phyloP scores from a whole-genome alignment of 768 basidiomycete species.

The Exsudoporus frostii region DNA sequence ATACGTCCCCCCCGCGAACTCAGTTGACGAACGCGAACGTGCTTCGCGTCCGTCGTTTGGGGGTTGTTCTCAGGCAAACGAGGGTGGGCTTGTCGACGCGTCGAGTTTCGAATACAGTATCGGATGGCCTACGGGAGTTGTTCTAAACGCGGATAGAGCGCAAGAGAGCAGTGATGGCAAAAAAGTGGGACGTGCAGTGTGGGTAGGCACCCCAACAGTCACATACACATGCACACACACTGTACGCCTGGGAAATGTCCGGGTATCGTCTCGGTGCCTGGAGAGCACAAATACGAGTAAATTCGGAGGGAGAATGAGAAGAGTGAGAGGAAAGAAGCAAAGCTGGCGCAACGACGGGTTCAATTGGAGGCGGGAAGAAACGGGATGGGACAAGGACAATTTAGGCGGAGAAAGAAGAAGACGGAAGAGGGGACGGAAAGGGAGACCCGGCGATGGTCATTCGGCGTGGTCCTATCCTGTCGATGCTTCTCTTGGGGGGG shows the following conservation, averaged over 20 bases:
- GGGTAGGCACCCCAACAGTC: neutral
- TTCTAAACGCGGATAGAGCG: neutral
- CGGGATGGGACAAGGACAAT: neutral
- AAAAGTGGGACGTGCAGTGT: neutral
- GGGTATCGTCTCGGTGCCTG: constrained; percentile 17
- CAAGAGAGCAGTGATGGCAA: neutral
- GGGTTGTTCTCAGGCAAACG: neutral
- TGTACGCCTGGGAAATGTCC: constrained; percentile 2
- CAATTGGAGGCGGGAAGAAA: constrained; percentile 1
- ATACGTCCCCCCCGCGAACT: neutral
- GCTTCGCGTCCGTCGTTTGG: neutral
- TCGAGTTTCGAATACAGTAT: neutral
- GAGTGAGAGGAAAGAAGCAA: neutral
- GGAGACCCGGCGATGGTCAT: neutral
- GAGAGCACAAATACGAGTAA: constrained; percentile 8
- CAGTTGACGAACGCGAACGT: neutral
- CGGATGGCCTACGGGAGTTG: neutral
- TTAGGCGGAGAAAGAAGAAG: constrained; percentile 4
- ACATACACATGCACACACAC: neutral
- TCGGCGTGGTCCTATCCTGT: neutral
- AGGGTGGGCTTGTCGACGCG: neutral
- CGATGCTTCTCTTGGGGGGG: neutral
- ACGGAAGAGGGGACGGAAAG: neutral
- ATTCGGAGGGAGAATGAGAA: constrained; percentile 3
- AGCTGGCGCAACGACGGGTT: neutral